A percentile compares a stretch with the other conserved stretches of the same genome.
Evolutionary conservation across 139 green algal genomes (phyloP).

Genomic region (Helicosporidium sp.): DNA sequence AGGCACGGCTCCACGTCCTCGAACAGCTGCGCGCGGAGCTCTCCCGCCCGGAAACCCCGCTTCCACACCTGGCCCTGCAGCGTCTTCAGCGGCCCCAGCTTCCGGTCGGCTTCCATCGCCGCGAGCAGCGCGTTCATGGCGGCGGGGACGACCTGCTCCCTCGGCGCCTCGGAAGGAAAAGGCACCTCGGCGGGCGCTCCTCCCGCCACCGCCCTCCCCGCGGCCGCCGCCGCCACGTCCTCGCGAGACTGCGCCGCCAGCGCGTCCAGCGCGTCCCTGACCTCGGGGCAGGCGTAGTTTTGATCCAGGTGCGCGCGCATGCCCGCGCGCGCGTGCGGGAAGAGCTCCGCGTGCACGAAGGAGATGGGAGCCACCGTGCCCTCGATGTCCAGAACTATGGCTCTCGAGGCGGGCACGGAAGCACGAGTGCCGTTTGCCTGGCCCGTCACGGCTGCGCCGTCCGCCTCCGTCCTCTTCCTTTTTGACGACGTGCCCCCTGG

Average conservation of each 20-base stretch:
- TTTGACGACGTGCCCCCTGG: no score
- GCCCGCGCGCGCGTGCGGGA: constrained; percentile 48
- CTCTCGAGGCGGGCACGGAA: constrained; percentile 13
- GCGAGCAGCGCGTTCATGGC: constrained; percentile 35
- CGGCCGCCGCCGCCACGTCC: constrained; percentile 1
- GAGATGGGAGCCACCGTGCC: constrained; percentile 78
- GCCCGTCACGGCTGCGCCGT: neutral
- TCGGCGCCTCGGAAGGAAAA: constrained; percentile 2
- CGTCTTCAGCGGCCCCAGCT: constrained; percentile 31
- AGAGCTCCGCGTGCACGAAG: constrained; percentile 72
- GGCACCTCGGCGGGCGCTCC: no score
- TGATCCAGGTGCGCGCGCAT: constrained; percentile 33
- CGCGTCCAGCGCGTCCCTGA: constrained; percentile 15
- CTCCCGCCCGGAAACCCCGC: constrained; percentile 46
- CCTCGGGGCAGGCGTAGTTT: constrained; percentile 23
- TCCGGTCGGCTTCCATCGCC: constrained; percentile 52
- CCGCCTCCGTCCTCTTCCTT: no score
- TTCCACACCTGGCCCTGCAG: constrained; percentile 52
- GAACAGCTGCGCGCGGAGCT: constrained; percentile 58
- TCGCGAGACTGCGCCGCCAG: constrained; percentile 37
- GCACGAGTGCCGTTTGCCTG: constrained; percentile 1
- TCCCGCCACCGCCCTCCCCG: no score
- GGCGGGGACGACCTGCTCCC: constrained; percentile 26
- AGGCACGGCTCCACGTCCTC: constrained; percentile 59
- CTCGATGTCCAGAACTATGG: constrained; percentile 86